Base-by-base conservation (phyloP, 768 basidiomycete genomes). In the Leccinum variicolor region DNA sequence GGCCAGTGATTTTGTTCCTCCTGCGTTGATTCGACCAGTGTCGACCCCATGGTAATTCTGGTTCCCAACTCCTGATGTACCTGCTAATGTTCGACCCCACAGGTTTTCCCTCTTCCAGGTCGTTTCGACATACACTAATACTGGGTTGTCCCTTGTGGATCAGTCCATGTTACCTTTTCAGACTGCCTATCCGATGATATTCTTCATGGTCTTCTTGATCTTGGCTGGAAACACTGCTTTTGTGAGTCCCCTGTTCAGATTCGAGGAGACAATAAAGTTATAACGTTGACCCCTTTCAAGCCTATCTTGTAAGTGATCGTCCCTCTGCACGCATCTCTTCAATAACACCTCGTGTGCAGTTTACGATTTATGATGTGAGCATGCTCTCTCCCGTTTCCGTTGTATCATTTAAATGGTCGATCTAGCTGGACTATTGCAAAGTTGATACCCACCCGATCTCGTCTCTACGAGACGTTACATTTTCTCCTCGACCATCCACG, bases 401-500 rank as follows among this genome's bases (percentile, higher is more conserved):
- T 14, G 21, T 47, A 23, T 41, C 15, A 36, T 49, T 69, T 10
- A 17, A 41, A 61, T 47, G 46, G 6, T 46, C 25, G 8, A 57
- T 50, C 33, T 67, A 98, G 94, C 57, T 98, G 93, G 93, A 72
- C 72, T 5, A 64, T 88, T 36, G 79, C 83, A 11, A 90, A 89
- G 68, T 46, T 83, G 6, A 79, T 88, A 21, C 84, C 85, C 6
- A 65, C 64, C 2, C 65, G 71, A 0, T 92, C 92, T 14, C 82
- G 84, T 1, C 65, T 85, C 0, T 75, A 84, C 49, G 92, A 95
- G 73, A 92, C 93, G 0, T 76, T 97, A 1, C 87, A 86, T 55
- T 99, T 98, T 70, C 82, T 99, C 8, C 81, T 99, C 9, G 94
- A 98, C 65, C 96, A 98, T 68, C 96, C 96, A 13, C 84, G 96